Conservation (phyloP, 208 protist genomes). For the Acanthamoeba triangularis region DNA sequence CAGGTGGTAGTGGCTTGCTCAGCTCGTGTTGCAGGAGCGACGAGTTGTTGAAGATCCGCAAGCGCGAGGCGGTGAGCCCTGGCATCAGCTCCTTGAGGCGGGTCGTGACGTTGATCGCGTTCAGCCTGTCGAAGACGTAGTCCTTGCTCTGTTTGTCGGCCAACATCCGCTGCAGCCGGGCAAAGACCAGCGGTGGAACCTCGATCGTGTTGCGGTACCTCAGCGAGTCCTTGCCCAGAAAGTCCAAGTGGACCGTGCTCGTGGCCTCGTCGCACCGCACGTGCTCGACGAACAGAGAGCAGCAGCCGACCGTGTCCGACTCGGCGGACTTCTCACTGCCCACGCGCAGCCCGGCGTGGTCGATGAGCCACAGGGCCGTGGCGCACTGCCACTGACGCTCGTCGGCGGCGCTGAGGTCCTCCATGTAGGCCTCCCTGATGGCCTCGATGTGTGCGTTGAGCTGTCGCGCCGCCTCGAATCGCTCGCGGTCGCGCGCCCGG, state of each 20-base stretch:
- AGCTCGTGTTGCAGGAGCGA: constrained; percentile 98
- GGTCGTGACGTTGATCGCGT: constrained; percentile 94
- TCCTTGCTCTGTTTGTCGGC: constrained; percentile 23
- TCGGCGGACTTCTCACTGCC: constrained; percentile 98
- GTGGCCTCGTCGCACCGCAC: constrained; percentile 89
- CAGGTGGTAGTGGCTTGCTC: constrained; percentile 86
- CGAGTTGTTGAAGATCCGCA: constrained; percentile 99
- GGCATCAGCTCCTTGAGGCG: constrained; percentile 98
- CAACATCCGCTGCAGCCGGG: constrained; percentile 82
- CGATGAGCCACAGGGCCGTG: constrained; percentile 99
- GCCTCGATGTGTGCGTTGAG: constrained; percentile 96
- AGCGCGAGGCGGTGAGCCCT: constrained; percentile 98
- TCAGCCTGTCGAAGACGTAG: constrained; percentile 96
- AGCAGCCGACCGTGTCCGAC: constrained; percentile 98
- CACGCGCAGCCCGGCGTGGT: constrained; percentile 98
- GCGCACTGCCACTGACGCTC: constrained; percentile 94
- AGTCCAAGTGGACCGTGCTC: constrained; percentile 95
- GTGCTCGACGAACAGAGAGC: constrained; percentile 98
- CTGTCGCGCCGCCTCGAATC: constrained; percentile 98
- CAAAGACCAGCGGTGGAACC: constrained; percentile 48
- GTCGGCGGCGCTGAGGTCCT: constrained; percentile 93
- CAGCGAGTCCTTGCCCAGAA: constrained; percentile 99
- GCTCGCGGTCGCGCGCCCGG: constrained; percentile 96
- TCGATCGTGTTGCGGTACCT: constrained; percentile 91
- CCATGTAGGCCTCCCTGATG: constrained; percentile 96